Evolutionary conservation across 495 filamentous ascomycete species (phyloP), one percentile per base, ranked within the genome.

Genomic region (Aspergillus diversus): DNA sequence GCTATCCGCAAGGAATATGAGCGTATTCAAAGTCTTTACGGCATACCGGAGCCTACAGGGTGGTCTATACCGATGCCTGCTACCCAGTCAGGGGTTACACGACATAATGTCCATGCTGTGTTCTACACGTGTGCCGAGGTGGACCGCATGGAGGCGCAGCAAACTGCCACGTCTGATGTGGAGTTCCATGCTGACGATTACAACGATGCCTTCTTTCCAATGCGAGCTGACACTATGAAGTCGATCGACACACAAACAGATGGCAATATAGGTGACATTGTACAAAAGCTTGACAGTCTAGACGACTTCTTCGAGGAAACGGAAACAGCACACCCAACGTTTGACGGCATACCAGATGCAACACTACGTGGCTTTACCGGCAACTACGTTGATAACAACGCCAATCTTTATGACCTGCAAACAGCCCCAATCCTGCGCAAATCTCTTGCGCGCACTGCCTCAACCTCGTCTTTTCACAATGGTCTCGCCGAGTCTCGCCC

Each of bases 31-130:
- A 97, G 92, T 70, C 79, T 99, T 21, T 99, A 97, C 71, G 95
- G 95, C 52, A 97, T 99, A 61, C 95, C 95, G 2, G 93, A 97
- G 71, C 90, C 92, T 32, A 93, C 90, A 4, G 95, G 95, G 7
- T 99, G 95, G 95, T 93, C 96, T 1, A 91, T 99, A 37, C 95
- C 96, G 2, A 89, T 94, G 75, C 95, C 95, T 17, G 93, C 93
- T 4, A 88, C 88, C 52, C 92, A 97, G 74, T 92, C 93, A 3
- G 86, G 86, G 52, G 86, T 85, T 46, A 97, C 94, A 11, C 83
- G 93, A 39, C 84, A 87, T 59, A 98, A 98, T 69, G 93, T 98
- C n/a, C 93, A 97, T 67, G 92, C 93, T 0, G 93, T 95, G 5
- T 97, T 97, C 73, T 95, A 97, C 73, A 96, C 92, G 55, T 97